phyloP scores from a whole-genome alignment of 225 moss, liverwort and hornwort species.

The Rhytidiadelphus loreus region DNA sequence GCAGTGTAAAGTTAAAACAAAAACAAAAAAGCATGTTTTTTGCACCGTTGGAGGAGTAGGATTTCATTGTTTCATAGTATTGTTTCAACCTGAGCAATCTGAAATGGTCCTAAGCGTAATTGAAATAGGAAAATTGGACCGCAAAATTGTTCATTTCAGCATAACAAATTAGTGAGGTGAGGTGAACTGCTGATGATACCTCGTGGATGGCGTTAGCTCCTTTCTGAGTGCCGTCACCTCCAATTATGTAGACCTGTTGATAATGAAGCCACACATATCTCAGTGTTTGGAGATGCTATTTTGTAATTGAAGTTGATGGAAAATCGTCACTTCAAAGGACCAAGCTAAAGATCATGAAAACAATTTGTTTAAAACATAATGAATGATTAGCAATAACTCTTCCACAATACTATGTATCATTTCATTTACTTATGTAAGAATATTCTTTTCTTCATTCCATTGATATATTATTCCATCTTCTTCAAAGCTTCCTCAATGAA shows the following conservation, averaged over 20 bases:
- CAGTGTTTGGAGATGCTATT: background rate
- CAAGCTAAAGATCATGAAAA: background rate
- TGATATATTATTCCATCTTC: background rate
- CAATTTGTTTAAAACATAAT: background rate
- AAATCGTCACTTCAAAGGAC: background rate
- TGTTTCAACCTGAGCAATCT: background rate
- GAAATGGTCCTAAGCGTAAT: background rate
- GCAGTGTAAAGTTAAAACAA: background rate
- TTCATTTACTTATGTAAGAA: background rate
- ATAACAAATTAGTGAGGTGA: background rate
- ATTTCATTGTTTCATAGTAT: background rate
- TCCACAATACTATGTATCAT: background rate
- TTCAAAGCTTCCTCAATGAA: background rate
- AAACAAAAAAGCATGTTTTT: background rate
- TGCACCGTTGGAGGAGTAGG: background rate
- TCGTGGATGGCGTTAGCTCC: conserved; percentile 45
- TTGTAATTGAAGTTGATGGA: background rate
- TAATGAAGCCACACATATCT: background rate
- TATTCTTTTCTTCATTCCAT: background rate
- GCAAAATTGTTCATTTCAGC: background rate
- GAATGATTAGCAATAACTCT: too few species aligned
- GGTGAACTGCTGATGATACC: background rate
- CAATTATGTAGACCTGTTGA: conserved; percentile 47
- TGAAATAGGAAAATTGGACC: background rate
- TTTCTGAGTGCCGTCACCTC: conserved; percentile 61